phyloP scores from a whole-genome alignment of 768 basidiomycete genomes.

The Amanita pseudoporphyria region DNA sequence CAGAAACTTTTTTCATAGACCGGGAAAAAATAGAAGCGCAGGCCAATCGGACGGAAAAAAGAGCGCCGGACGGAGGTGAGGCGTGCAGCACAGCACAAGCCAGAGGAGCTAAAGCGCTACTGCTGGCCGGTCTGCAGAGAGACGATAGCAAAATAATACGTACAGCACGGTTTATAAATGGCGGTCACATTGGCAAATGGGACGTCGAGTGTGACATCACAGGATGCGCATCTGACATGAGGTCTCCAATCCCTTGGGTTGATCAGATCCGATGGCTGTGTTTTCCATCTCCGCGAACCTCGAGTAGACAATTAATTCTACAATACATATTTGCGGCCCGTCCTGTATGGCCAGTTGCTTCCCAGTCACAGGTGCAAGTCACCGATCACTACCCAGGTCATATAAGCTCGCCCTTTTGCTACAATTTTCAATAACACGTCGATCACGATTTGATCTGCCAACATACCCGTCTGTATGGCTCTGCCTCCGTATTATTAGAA shows the following conservation, averaged over 20 bases:
- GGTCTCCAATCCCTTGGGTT: background rate
- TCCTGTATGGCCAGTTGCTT: no score
- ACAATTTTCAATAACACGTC: background rate
- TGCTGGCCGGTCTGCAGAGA: no score
- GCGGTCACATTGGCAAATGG: background rate
- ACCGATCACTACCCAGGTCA: constrained; percentile 2
- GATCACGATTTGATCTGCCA: background rate
- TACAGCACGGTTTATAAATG: constrained; percentile 3
- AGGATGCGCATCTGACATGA: background rate
- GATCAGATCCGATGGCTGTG: background rate
- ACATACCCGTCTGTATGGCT: constrained; percentile 2
- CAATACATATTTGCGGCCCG: no score
- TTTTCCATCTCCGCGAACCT: constrained; percentile 8
- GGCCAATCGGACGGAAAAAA: no score
- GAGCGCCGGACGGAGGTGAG: background rate
- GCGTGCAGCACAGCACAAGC: background rate
- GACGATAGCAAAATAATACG: background rate
- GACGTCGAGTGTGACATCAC: constrained; percentile 6
- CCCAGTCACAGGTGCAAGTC: background rate
- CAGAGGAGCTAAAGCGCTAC: background rate
- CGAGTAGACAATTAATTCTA: background rate
- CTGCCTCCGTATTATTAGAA: background rate
- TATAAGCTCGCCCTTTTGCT: constrained; percentile 1
- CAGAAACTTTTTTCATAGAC: background rate
- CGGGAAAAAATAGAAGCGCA: background rate